Percentiles rank a stretch among this genome's conserved stretches.
These are phyloP conservation scores for Teunomyces panamensis DNA, from an alignment of 805 yeast genomes.

Conservation along the genomic window DNA sequence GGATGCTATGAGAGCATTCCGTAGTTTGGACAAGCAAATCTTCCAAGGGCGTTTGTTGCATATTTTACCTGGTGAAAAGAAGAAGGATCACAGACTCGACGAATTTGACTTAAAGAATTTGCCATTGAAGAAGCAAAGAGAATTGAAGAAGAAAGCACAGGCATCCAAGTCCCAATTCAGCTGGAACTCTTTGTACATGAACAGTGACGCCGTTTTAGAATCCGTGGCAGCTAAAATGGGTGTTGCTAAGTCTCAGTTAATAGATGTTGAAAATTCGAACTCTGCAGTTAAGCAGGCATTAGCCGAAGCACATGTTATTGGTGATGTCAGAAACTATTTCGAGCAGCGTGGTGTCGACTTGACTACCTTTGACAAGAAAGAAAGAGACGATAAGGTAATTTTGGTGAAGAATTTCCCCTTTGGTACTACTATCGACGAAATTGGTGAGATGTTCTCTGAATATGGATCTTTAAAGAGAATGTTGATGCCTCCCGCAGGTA, in stretches of 20 bases:
- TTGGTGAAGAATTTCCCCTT: conserved; percentile 88
- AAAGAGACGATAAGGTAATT: conserved; percentile 76
- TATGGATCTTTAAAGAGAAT: conserved; percentile 78
- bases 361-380: conserved; percentile 59
- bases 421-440: conserved; percentile 77
- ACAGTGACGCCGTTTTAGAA: conserved; percentile 86
- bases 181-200: conserved; percentile 94
- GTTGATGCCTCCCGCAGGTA: conserved; percentile 94
- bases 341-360: conserved; percentile 84
- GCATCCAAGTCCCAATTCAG: conserved; percentile 86
- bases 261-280: conserved; percentile 81
- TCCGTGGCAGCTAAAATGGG: conserved; percentile 87
- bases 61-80: conserved; percentile 79
- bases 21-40: conserved; percentile 75
- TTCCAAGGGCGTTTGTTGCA: conserved; percentile 94
- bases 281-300: conserved; percentile 96
- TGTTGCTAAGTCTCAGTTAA: conserved; percentile 72
- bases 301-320: conserved; percentile 95
- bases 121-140: conserved; percentile 89
- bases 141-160: conserved; percentile 74
- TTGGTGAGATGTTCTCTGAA: conserved; percentile 76
- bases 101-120: conserved; percentile 88
- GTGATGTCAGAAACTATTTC: conserved; percentile 84
- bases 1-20: conserved; percentile 75
- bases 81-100: conserved; percentile 78